Evolutionary conservation across 495 filamentous ascomycete genomes (phyloP).

Genomic region (Aspergillus ostianus): DNA sequence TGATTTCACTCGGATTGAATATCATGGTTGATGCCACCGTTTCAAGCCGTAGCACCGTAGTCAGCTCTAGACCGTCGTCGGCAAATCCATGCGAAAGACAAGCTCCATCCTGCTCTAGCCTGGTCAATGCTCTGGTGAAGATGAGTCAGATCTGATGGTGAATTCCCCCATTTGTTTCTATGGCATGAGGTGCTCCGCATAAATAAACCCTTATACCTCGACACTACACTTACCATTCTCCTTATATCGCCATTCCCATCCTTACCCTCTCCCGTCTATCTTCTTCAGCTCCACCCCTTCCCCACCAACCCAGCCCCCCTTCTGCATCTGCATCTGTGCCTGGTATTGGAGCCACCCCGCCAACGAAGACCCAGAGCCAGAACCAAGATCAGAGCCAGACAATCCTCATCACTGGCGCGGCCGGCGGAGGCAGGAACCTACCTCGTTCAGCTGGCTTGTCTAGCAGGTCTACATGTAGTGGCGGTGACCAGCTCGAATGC

Average conservation of each 20-base stretch:
- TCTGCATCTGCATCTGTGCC: neutral
- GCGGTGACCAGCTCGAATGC: slow-evolving; percentile 28
- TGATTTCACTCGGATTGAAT: neutral
- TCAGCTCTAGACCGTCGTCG: neutral
- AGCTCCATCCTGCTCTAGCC: too few relatives aligned
- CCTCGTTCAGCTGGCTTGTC: slow-evolving; percentile 32
- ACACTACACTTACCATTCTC: neutral
- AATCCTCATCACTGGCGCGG: slow-evolving; percentile 34
- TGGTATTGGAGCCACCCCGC: neutral
- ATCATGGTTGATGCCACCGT: neutral
- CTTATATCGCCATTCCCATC: neutral
- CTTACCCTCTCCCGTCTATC: neutral
- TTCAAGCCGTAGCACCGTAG: neutral
- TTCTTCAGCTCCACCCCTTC: slow-evolving; percentile 25
- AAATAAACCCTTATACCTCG: too few relatives aligned
- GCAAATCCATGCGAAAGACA: neutral
- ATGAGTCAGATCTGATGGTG: neutral
- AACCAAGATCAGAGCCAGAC: too few relatives aligned
- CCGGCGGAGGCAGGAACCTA: slow-evolving; percentile 37
- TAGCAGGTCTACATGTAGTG: slow-evolving; percentile 24
- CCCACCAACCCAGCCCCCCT: slow-evolving; percentile 33
- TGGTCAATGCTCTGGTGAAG: too few relatives aligned
- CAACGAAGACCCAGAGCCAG: neutral
- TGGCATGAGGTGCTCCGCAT: neutral
- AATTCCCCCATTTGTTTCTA: neutral